Evolutionary conservation across 2,329 filamentous ascomycete genomes (phyloP).

Genomic region (Penicillium hesseltinei): DNA sequence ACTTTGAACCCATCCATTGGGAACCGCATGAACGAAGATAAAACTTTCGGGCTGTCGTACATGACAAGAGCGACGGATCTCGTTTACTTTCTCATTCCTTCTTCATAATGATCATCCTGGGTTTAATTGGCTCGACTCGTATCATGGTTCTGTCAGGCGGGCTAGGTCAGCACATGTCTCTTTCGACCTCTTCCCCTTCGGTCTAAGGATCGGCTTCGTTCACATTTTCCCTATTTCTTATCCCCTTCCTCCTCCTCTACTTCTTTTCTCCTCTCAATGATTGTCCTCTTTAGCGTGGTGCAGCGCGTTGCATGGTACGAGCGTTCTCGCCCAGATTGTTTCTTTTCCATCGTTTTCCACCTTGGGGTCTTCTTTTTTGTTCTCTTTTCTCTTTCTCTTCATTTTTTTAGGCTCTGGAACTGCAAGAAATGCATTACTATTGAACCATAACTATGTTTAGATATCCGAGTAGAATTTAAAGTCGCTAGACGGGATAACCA

Average conservation of each 20-base stretch:
- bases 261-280: conserved; percentile 6
- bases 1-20: conserved; percentile 49
- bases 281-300: conserved; percentile 24
- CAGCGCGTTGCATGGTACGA: conserved; percentile 23
- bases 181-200: neutral
- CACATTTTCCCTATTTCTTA: neutral
- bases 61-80: conserved; percentile 19
- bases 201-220: neutral
- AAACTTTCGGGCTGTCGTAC: neutral
- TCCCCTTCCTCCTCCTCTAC: neutral
- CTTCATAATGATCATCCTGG: neutral
- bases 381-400: conserved; percentile 1
- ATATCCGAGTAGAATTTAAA: neutral
- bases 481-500: neutral
- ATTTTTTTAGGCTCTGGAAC: neutral
- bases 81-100: neutral
- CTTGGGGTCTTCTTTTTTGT: conserved; percentile 9
- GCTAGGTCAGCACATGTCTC: neutral
- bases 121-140: neutral
- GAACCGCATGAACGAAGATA: conserved; percentile 39
- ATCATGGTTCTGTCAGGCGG: neutral
- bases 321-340: conserved; percentile 16
- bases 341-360: conserved; percentile 7
- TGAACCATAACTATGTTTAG: neutral
- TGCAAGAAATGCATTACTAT: conserved; percentile 1